Base-by-base conservation (phyloP, 805 yeast genomes). In the Myxozyma sirexii region DNA sequence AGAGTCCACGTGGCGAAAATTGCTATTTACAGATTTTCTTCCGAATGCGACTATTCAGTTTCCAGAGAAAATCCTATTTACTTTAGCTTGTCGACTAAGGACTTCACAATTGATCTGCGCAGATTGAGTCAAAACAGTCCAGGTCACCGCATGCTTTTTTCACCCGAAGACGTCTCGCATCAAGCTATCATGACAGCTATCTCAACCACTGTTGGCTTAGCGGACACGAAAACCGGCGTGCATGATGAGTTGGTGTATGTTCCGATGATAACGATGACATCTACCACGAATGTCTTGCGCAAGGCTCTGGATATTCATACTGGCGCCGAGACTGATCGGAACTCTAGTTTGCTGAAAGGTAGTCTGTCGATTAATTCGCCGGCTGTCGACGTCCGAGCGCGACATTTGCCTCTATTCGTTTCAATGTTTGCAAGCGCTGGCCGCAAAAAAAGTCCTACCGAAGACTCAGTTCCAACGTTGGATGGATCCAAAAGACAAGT, bases 101-200 rank as follows among this genome's bases (percentile, higher is more conserved):
- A 77, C 57, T 41, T 75, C 51, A 65, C 68, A 15, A 57, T 76
- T 39, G 77, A 75, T 52, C 47, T 76, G 24, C 67, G 78, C 47
- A 68, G 79, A 4, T 70, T 76, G 63, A 76, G 73, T 58, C 71
- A 79, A 5, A 64, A 67, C 37, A 72, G 73, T 51, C 76, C 79
- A 10, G 78, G 77, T 1, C 77, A 76, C 66, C 69, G 73, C 62
- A 68, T 76, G 60, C 62, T 69, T 39, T 76, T 73, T 59, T 67
- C 67, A 7, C 62, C 62, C 2, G 68, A 60, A 21, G 77, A 74
- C 41, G 57, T 68, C n/a, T 78, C 79, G 3, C 79, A 76, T 60
- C 79, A 76, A 65, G 71, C 75, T 8, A 67, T 74, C 10, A 59
- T 74, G 47, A 65, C 75, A 12, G 63, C 73, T 2, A 69, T 73